phyloP scores from a whole-genome alignment of 1,139 yeast species.

The Maudiozyma humilis region DNA sequence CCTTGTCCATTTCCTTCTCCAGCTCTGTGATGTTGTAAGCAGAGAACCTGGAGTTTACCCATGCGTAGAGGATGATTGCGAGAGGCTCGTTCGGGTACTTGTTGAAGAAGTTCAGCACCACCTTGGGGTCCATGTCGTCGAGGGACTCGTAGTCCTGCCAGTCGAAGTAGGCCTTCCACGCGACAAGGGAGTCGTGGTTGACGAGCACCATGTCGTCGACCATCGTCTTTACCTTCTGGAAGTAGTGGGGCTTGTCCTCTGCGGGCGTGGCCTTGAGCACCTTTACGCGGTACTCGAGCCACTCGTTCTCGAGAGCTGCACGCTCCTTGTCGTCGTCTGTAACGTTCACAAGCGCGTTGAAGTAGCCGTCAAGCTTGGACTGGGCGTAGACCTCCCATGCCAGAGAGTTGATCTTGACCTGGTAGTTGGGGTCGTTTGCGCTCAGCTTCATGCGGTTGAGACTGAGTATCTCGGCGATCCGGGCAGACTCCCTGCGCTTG shows the following conservation, averaged over 20 bases:
- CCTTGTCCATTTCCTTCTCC: constrained; percentile 8
- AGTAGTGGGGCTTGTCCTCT: constrained; percentile 37
- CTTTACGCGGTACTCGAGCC: constrained; percentile 49
- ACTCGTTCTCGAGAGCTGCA: constrained; percentile 49
- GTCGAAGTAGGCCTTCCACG: constrained; percentile 74
- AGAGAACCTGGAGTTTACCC: constrained; percentile 57
- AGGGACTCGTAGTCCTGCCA: constrained; percentile 56
- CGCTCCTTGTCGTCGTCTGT: constrained; percentile 58
- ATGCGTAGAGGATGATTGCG: constrained; percentile 55
- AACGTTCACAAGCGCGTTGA: constrained; percentile 49
- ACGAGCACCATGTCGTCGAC: constrained; percentile 70
- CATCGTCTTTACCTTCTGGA: constrained; percentile 44
- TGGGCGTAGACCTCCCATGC: constrained; percentile 44
- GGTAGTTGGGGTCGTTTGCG: constrained; percentile 38
- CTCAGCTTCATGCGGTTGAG: constrained; percentile 39
- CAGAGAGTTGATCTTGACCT: constrained; percentile 38
- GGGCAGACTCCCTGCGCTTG: constrained; percentile 37
- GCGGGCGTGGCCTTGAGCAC: constrained; percentile 42
- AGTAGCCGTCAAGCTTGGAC: constrained; percentile 47
- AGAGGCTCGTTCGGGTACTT: constrained; percentile 56
- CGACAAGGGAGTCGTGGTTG: constrained; percentile 48
- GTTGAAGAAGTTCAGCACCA: constrained; percentile 44
- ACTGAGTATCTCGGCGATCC: constrained; percentile 33
- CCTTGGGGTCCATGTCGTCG: constrained; percentile 41
- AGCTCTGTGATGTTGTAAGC: constrained; percentile 29